These are phyloP conservation scores for Antitrichia curtipendula DNA, from an alignment of 225 moss, liverwort and hornwort species.

Conservation along the genomic window DNA sequence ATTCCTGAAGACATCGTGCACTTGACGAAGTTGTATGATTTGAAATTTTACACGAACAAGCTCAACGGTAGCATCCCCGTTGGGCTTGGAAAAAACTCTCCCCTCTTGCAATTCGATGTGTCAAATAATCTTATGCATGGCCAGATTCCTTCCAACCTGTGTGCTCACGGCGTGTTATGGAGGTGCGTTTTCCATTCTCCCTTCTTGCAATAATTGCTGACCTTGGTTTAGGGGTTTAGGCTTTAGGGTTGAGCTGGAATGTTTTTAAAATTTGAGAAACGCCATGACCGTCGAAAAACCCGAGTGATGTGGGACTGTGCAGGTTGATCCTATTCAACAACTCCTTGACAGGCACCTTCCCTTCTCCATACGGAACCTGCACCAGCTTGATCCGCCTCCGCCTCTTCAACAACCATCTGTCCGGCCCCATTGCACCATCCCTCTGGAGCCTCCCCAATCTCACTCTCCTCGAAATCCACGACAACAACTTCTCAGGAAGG, in stretches of 20 bases:
- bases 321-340: constrained; percentile 47
- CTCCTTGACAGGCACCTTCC: constrained; percentile 14
- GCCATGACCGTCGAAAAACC: neutral
- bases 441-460: constrained; percentile 25
- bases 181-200: neutral
- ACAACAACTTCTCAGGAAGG: constrained; percentile 25
- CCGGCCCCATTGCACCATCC: neutral
- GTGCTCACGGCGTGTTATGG: constrained; percentile 19
- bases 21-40: constrained; percentile 12
- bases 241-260: neutral
- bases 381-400: constrained; percentile 25
- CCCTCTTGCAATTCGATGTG: constrained; percentile 31
- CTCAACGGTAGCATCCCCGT: constrained; percentile 26
- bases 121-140: constrained; percentile 28
- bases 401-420: constrained; percentile 19
- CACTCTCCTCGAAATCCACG: constrained; percentile 19
- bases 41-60: constrained; percentile 48
- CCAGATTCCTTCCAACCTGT: constrained; percentile 16
- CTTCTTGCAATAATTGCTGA: neutral
- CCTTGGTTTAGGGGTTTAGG: neutral
- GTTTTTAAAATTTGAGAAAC: neutral
- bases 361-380: constrained; percentile 8
- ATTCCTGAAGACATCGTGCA: constrained; percentile 6
- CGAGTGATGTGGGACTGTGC: neutral
- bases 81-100: constrained; percentile 1